A percentile compares a stretch with the other conserved stretches of the same genome.
phyloP scores from a whole-genome alignment of 2,329 filamentous ascomycete species.

The Juglanconis juglandina region DNA sequence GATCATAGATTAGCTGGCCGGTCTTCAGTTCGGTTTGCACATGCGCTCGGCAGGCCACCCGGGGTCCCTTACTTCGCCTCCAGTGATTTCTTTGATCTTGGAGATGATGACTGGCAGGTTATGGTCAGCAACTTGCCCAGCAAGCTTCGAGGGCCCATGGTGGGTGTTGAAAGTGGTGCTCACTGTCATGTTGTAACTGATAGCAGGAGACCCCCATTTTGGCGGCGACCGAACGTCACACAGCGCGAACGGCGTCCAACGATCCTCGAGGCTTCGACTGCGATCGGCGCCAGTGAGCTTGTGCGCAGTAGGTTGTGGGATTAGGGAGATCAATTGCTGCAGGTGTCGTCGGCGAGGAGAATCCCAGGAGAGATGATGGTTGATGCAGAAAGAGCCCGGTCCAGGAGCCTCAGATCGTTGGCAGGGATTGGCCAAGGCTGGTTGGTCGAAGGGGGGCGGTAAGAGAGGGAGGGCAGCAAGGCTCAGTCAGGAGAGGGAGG shows the following conservation, averaged over 20 bases:
- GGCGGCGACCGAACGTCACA: constrained; percentile 32
- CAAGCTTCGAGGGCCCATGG: neutral
- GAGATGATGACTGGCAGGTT: constrained; percentile 61
- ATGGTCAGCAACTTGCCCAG: neutral
- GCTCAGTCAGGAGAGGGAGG: neutral
- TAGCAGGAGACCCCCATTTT: constrained; percentile 83
- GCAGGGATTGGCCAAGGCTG: constrained; percentile 21
- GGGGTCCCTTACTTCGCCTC: constrained; percentile 65
- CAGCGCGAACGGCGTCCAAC: constrained; percentile 7
- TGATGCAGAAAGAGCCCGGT: too few relatives aligned
- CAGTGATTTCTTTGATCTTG: constrained; percentile 73
- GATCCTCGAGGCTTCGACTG: neutral
- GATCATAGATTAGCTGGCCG: neutral
- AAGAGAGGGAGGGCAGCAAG: neutral
- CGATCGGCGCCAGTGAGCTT: neutral
- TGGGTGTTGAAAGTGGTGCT: constrained; percentile 26
- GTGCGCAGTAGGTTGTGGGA: neutral
- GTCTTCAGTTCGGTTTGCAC: neutral
- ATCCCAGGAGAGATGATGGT: neutral
- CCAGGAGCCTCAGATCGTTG: neutral
- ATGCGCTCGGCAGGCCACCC: neutral
- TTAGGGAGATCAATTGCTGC: neutral
- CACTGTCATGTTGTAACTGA: constrained; percentile 76
- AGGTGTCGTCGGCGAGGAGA: neutral
- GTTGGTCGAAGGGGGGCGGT: neutral